Evolutionary conservation across 768 basidiomycete genomes (phyloP), one percentile per base, ranked within the genome.

Genomic region (Krasilnikovozyma curviuscula): DNA sequence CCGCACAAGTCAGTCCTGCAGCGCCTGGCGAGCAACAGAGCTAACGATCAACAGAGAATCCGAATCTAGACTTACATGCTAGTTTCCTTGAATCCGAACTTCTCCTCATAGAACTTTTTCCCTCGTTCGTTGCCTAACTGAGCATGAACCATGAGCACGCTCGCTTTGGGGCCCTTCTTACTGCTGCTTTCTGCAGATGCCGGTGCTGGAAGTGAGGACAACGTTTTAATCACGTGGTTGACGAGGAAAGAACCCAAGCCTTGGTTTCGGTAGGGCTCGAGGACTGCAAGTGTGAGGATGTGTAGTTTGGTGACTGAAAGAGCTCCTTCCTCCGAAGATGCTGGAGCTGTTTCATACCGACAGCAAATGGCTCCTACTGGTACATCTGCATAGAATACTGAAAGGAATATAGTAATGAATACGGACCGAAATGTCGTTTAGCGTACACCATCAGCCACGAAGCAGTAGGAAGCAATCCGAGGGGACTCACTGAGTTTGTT

Each of bases 301-400:
- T 52, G 50, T n/a, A 52, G 50, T 24, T 45, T 44, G 29, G 7
- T 42, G 43, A 14, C 37, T 18, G 7, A 35, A 18, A 10, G 39
- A 19, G n/a, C n/a, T n/a, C n/a, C n/a, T n/a, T n/a, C 9, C 2
- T 25, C 29, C 14, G 49, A 31, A 14, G 50, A 16, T 12, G 35
- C 7, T 12, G 6, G 45, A 5, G 16, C 25, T 21, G 49, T 41
- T 23, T 52, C 50, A 34, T 46, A 46, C 14, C 50, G 50, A 32
- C 45, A 52, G 13, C 45, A 42, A 27, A 52, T 42, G 28, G 50
- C 34, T 5, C 50, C 50, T 27, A 52, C 50, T 5, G 50, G 50
- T 19, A 52, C 44, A 27, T 52, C 50, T 12, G 50, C 44, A 38
- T 52, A 52, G 46, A 46, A 52, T 19, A 52, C 50, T 52, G 50